Conservation (phyloP, 1,139 yeast species). For the Protomyces macrosporus region DNA sequence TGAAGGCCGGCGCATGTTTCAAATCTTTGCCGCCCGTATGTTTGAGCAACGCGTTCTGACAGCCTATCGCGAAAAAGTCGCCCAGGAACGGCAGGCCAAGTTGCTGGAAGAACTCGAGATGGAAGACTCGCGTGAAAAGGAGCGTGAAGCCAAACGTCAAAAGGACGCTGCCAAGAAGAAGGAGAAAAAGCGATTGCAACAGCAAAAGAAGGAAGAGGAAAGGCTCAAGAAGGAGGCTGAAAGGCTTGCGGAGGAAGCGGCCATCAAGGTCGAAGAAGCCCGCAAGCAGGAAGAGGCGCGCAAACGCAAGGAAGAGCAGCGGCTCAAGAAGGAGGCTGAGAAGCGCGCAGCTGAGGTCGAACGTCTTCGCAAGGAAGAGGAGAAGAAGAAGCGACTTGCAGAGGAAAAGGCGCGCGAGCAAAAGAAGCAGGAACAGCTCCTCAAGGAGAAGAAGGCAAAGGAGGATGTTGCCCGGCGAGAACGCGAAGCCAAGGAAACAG, state of each 20-base stretch:
- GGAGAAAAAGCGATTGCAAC: slow-evolving; percentile 67
- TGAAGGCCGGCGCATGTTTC: slow-evolving; percentile 71
- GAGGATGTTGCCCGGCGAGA: slow-evolving; percentile 41
- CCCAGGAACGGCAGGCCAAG: slow-evolving; percentile 66
- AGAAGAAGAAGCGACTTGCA: slow-evolving; percentile 47
- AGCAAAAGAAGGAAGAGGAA: slow-evolving; percentile 72
- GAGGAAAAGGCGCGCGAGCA: slow-evolving; percentile 47
- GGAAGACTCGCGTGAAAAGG: slow-evolving; percentile 63
- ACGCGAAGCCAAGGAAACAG: slow-evolving; percentile 41
- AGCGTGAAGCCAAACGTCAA: slow-evolving; percentile 64
- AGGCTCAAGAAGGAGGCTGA: slow-evolving; percentile 57
- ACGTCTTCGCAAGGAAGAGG: slow-evolving; percentile 37
- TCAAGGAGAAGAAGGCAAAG: slow-evolving; percentile 42
- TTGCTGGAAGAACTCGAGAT: slow-evolving; percentile 75
- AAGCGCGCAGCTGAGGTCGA: slow-evolving; percentile 39
- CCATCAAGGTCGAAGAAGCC: slow-evolving; percentile 49
- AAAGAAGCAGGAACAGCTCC: slow-evolving; percentile 40
- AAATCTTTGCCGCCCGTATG: slow-evolving; percentile 67
- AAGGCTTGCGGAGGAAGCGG: slow-evolving; percentile 48
- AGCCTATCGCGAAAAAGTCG: slow-evolving; percentile 68
- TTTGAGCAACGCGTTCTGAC: slow-evolving; percentile 65
- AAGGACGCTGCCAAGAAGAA: slow-evolving; percentile 71
- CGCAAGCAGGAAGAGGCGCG: slow-evolving; percentile 47
- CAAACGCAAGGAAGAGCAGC: slow-evolving; percentile 48
- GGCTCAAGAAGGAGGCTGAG: slow-evolving; percentile 48